Conservation (phyloP, 768 basidiomycete species). For the Lyophyllum decastes region DNA sequence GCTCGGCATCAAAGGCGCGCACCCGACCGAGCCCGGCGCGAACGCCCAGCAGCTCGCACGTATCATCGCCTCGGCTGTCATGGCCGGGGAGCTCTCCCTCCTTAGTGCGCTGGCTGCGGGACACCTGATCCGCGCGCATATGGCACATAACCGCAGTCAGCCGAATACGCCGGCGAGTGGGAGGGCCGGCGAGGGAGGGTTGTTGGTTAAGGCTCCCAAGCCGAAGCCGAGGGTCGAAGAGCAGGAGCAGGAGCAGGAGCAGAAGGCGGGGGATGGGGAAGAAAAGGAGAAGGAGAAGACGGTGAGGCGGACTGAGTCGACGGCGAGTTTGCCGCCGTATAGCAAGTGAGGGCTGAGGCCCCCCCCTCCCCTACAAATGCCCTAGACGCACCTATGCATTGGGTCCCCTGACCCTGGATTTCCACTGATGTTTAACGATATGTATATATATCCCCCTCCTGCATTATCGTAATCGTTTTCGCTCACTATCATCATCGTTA, state of each 20-base stretch:
- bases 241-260: not conserved
- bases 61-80: slow-evolving; percentile 88
- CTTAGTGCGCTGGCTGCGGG: slow-evolving; percentile 93
- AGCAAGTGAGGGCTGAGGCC: slow-evolving; percentile 6
- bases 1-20: slow-evolving; percentile 91
- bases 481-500: not conserved
- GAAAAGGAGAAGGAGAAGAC: not conserved
- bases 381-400: too few relatives aligned
- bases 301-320: slow-evolving; percentile 14
- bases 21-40: slow-evolving; percentile 81
- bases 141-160: slow-evolving; percentile 88
- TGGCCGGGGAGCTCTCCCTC: slow-evolving; percentile 95
- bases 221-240: not conserved
- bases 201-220: not conserved
- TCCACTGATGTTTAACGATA: too few relatives aligned
- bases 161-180: slow-evolving; percentile 67
- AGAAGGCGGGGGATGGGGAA: not conserved
- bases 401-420: too few relatives aligned
- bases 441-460: not conserved
- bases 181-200: not conserved
- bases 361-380: too few relatives aligned
- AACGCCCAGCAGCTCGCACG: slow-evolving; percentile 90
- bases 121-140: slow-evolving; percentile 90
- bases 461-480: not conserved
- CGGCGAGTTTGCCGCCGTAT: slow-evolving; percentile 20